These are phyloP conservation scores for Fomitiporia mediterranea DNA, from an alignment of 1,284 basidiomycete genomes.

Conservation along the genomic window DNA sequence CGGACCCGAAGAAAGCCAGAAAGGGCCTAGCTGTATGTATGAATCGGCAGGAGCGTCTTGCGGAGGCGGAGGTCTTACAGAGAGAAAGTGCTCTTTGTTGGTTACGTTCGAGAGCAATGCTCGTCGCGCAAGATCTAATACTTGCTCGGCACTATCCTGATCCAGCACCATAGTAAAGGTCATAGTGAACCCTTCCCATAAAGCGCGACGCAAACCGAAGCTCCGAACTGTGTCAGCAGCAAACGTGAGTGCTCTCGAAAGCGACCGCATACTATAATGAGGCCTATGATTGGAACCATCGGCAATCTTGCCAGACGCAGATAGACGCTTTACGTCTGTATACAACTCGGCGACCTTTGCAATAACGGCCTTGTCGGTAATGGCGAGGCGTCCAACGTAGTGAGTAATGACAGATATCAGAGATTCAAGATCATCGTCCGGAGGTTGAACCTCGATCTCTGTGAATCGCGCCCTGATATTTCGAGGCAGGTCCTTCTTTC, in stretches of 20 bases:
- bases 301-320: slow-evolving; percentile 78
- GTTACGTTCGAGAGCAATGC: slow-evolving; percentile 81
- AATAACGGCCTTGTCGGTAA: slow-evolving; percentile 85
- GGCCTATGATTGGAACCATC: slow-evolving; percentile 95
- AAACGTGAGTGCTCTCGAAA: slow-evolving; percentile 89
- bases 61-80: slow-evolving; percentile 63
- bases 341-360: slow-evolving; percentile 95
- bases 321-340: slow-evolving; percentile 74
- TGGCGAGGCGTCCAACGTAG: slow-evolving; percentile 82
- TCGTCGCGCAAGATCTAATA: slow-evolving; percentile 67
- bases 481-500: slow-evolving; percentile 94
- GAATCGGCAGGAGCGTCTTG: slow-evolving; percentile 43
- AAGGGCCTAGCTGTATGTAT: slow-evolving; percentile 85
- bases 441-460: slow-evolving; percentile 91
- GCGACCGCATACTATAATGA: slow-evolving; percentile 96
- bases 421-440: slow-evolving; percentile 90
- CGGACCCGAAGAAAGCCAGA: slow-evolving; percentile 83
- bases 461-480: slow-evolving; percentile 92
- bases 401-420: slow-evolving; percentile 84
- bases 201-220: slow-evolving; percentile 80
- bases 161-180: slow-evolving; percentile 96
- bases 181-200: slow-evolving; percentile 98
- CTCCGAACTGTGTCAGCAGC: slow-evolving; percentile 76
- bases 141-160: slow-evolving; percentile 63
- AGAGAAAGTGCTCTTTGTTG: slow-evolving; percentile 74